These are phyloP conservation scores for Diversispora epigaea DNA, from an alignment of 192 early-diverging fungal species.

Conservation along the genomic window DNA sequence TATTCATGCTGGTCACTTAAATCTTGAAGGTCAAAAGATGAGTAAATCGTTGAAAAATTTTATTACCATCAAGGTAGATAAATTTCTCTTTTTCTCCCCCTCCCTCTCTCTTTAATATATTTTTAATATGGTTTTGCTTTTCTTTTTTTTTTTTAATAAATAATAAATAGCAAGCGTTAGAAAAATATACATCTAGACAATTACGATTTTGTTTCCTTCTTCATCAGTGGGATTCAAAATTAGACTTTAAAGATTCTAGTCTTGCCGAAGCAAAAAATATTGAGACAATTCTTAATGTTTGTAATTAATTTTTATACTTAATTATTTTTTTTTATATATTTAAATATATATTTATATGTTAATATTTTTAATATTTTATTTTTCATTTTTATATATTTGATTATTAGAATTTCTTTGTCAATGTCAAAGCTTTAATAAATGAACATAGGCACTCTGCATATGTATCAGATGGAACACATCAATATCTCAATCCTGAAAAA, in stretches of 20 bases:
- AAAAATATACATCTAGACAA: slow-evolving; percentile 77
- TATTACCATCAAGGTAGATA: slow-evolving; percentile 73
- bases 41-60: slow-evolving; percentile 99
- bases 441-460: slow-evolving; percentile 56
- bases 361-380: not conserved
- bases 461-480: slow-evolving; percentile 70
- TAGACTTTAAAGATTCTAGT: slow-evolving; percentile 78
- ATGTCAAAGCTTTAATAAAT: slow-evolving; percentile 72
- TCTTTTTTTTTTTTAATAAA: not conserved
- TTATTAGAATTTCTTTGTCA: slow-evolving; percentile 83
- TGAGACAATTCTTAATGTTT: slow-evolving; percentile 74
- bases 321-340: not conserved
- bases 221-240: slow-evolving; percentile 81
- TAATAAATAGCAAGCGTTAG: slow-evolving; percentile 62
- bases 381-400: not conserved
- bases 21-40: slow-evolving; percentile 97
- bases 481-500: slow-evolving; percentile 68
- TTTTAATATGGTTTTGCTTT: not conserved
- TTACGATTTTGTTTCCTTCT: slow-evolving; percentile 88
- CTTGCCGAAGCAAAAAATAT: slow-evolving; percentile 76
- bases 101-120: no score
- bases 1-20: slow-evolving; percentile 92
- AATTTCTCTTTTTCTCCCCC: no score
- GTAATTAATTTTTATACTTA: slow-evolving; percentile 3
- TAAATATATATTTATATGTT: not conserved